Base-by-base conservation (phyloP, 495 filamentous ascomycete species). In the Collariella sp. region DNA sequence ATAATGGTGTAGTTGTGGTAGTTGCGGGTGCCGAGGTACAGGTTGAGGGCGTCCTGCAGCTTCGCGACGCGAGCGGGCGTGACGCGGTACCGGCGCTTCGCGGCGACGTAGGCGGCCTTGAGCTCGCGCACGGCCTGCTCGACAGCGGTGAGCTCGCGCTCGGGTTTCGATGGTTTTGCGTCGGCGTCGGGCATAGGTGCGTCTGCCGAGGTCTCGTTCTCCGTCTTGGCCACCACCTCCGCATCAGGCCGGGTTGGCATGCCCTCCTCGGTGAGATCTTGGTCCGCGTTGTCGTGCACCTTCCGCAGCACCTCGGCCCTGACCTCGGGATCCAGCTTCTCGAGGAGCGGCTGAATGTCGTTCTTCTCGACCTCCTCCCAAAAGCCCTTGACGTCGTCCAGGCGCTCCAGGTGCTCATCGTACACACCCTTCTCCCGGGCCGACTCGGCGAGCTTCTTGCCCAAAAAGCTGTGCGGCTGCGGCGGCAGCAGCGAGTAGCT, bases 1-100 rank as follows among this genome's bases (percentile, higher is more conserved):
- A 90, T 83, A 58, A 97, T 81, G 5, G 93, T 98, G 76, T 91
- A 96, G 73, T 97, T 98, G 76, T 95, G 89, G 74, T 82, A 98
- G 66, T 91, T 96, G 55, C 75, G 75, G 5, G 93, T 95, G 52
- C 93, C 93, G 15, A 82, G 65, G 67, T 90, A 97, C 19, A 73
- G 71, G 43, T 77, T 67, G 7, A 98, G 77, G 0, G 81, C 79
- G 41, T 80, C 76, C 63, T 90, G 86, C 12, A 97, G 77, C 54
- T 83, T 80, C 7, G 76, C 74, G 42, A 91, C 68, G 38, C 93
- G 88, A 18, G 74, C 69, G 0, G 81, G 71, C 3, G 86, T 83
- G 50, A 90, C 86, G 46, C 91, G 87, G 64, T 96, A 97, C 4
- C 81, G 76, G 20, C 82, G 79, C 70, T 91, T 91, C 31, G 89